Evolutionary conservation across 2,329 filamentous ascomycete genomes (phyloP).

Genomic region (Aspergillus glaucus): DNA sequence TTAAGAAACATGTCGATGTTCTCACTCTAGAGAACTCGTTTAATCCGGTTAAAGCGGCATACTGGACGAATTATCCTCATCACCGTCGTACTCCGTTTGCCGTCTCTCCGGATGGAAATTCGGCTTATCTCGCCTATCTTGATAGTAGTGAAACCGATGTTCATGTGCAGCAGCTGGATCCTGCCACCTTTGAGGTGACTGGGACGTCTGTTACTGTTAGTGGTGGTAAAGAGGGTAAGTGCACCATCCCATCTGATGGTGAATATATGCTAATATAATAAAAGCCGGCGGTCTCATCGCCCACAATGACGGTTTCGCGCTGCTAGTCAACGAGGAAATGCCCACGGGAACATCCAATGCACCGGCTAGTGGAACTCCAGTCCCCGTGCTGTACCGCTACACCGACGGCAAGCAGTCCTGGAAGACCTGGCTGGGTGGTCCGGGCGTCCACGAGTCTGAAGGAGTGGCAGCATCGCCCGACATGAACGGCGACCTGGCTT

Average conservation of each 20-base stretch:
- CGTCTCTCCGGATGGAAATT: constrained; percentile 55
- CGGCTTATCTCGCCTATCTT: constrained; percentile 56
- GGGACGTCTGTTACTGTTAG: constrained; percentile 48
- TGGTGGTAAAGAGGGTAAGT: constrained; percentile 47
- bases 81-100: constrained; percentile 58
- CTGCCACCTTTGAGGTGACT: constrained; percentile 48
- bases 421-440: constrained; percentile 56
- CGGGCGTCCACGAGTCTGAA: constrained; percentile 43
- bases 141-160: constrained; percentile 51
- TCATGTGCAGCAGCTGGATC: constrained; percentile 53
- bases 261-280: neutral
- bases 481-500: constrained; percentile 58
- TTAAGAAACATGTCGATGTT: constrained; percentile 37
- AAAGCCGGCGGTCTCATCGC: constrained; percentile 55
- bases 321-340: constrained; percentile 54
- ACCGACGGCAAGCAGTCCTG: constrained; percentile 50
- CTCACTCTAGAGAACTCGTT: constrained; percentile 48
- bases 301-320: constrained; percentile 58
- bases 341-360: constrained; percentile 44
- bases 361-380: constrained; percentile 44
- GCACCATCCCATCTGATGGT: neutral
- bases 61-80: constrained; percentile 56
- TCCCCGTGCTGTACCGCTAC: constrained; percentile 56
- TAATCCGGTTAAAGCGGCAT: constrained; percentile 53
- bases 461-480: constrained; percentile 51